Evolutionary conservation across 75 land plant genomes (phyloP).

Genomic region (Picea glauca): DNA sequence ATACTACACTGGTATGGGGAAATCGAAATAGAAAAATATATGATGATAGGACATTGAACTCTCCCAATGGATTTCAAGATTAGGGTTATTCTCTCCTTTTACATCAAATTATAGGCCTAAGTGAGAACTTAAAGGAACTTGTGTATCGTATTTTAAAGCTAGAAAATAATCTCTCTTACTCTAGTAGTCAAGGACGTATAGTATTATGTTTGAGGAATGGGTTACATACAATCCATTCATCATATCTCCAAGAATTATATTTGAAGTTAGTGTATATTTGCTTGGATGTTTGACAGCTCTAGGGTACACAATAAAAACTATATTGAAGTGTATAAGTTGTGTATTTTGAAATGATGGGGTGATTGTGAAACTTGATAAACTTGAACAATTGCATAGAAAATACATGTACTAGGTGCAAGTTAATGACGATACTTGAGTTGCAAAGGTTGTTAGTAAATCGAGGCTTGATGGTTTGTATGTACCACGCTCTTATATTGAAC

Average conservation of each 20-base stretch:
- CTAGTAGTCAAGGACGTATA: too few species aligned
- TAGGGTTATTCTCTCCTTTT: too few species aligned
- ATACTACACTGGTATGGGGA: too few species aligned
- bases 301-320: neutral
- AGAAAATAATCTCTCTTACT: too few species aligned
- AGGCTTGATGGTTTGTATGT: conserved; percentile 37
- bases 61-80: too few species aligned
- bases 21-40: too few species aligned
- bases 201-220: neutral
- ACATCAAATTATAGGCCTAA: too few species aligned
- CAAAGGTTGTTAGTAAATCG: conserved; percentile 17
- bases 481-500: conserved; percentile 38
- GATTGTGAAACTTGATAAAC: neutral
- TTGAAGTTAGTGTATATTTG: neutral
- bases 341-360: neutral
- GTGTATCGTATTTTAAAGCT: too few species aligned
- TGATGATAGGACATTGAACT: too few species aligned
- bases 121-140: too few species aligned
- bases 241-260: neutral
- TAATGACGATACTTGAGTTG: too few species aligned
- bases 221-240: neutral
- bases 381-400: neutral
- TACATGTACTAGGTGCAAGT: too few species aligned
- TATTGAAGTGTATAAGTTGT: neutral
- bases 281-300: neutral